Evolutionary conservation across 371 early-diverging fungal species (phyloP).

Genomic region (Mortierella sp.): DNA sequence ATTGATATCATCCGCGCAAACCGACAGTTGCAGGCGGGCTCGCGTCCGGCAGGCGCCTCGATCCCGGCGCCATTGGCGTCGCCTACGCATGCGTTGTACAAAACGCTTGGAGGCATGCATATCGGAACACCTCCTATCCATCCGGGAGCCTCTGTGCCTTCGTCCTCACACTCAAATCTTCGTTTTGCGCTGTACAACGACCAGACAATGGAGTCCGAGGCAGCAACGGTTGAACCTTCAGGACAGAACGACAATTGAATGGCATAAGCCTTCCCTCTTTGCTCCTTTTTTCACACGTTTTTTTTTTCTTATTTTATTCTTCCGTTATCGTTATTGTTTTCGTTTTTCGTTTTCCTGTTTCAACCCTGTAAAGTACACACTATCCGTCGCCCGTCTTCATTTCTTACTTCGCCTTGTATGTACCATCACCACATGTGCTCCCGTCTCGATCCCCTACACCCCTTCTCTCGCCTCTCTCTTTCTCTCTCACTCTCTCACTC

Average conservation of each 20-base stretch:
- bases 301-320: background rate
- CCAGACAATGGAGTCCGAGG: background rate
- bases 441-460: background rate
- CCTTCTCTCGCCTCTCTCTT: background rate
- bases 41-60: background rate
- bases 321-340: background rate
- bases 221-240: background rate
- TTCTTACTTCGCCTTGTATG: constrained; percentile 3
- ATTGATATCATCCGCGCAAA: constrained; percentile 60
- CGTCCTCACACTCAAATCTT: constrained; percentile 30
- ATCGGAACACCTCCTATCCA: constrained; percentile 42
- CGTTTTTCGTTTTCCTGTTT: background rate
- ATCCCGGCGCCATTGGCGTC: constrained; percentile 40
- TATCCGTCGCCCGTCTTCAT: background rate
- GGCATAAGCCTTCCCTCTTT: background rate
- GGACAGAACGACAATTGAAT: constrained; percentile 10
- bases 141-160: background rate
- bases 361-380: background rate
- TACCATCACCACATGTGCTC: background rate
- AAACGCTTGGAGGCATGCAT: constrained; percentile 43
- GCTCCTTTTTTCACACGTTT: background rate
- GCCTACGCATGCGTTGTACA: constrained; percentile 32
- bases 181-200: constrained; percentile 28
- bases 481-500: background rate
- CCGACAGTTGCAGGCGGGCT: constrained; percentile 14